Conservation (phyloP, 2,329 filamentous ascomycete genomes). For the Incumbomyces delicatus region DNA sequence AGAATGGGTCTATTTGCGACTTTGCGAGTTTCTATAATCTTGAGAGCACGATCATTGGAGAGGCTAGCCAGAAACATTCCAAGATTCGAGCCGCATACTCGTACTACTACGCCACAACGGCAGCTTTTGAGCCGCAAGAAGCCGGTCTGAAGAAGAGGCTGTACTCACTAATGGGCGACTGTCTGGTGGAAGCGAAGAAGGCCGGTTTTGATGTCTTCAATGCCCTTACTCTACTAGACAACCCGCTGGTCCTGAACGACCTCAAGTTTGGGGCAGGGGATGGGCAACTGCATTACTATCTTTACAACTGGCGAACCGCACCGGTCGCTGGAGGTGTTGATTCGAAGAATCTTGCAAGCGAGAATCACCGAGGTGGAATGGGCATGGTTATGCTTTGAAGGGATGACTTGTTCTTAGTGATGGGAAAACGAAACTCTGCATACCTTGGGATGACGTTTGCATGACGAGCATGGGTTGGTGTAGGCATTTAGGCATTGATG, state of each 20-base stretch:
- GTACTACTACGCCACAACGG: slow-evolving; percentile 90
- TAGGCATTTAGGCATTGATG: no score
- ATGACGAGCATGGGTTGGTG: no score
- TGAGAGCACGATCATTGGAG: slow-evolving; percentile 73
- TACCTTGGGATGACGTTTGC: no score
- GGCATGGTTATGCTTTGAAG: slow-evolving; percentile 70
- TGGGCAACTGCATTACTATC: slow-evolving; percentile 89
- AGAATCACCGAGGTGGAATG: slow-evolving; percentile 70
- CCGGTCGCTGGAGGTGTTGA: slow-evolving; percentile 81
- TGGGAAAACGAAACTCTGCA: no score
- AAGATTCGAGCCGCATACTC: slow-evolving; percentile 84
- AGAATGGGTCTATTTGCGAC: slow-evolving; percentile 76
- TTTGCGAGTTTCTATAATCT: slow-evolving; percentile 96
- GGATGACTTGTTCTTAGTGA: no score
- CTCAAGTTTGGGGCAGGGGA: slow-evolving; percentile 94
- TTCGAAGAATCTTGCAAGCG: slow-evolving; percentile 65
- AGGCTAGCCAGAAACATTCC: slow-evolving; percentile 47
- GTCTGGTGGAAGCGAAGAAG: slow-evolving; percentile 77
- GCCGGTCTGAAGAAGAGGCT: slow-evolving; percentile 65
- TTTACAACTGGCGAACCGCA: slow-evolving; percentile 91
- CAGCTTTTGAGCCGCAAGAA: slow-evolving; percentile 51
- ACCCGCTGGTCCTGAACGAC: slow-evolving; percentile 82
- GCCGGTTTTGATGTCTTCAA: slow-evolving; percentile 89
- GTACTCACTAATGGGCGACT: slow-evolving; percentile 71
- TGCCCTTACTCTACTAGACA: slow-evolving; percentile 85